A percentile compares a stretch with the other conserved stretches of the same genome.
phyloP scores from a whole-genome alignment of 2,329 filamentous ascomycete genomes.

The Phaeosphaeriaceae sp. region DNA sequence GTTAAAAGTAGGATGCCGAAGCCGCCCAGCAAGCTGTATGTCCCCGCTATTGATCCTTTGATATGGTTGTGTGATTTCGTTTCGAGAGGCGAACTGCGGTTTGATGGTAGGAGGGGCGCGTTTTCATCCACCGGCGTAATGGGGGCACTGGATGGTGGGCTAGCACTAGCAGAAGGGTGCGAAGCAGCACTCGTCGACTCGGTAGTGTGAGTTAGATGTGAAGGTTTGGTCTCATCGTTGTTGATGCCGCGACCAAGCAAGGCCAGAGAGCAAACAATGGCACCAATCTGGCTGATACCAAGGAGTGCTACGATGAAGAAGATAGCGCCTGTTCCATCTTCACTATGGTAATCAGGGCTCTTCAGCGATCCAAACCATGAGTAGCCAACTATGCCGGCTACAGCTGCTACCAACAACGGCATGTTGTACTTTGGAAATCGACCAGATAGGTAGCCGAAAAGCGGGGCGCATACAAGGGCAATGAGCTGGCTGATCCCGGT shows the following conservation, averaged over 20 bases:
- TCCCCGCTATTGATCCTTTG: conserved; percentile 92
- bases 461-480: conserved; percentile 81
- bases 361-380: conserved; percentile 73
- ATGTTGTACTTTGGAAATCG: conserved; percentile 69
- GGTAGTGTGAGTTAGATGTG: conserved; percentile 4
- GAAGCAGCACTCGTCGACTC: conserved; percentile 22
- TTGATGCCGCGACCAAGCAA: conserved; percentile 83
- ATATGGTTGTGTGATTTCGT: conserved; percentile 60
- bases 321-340: conserved; percentile 71
- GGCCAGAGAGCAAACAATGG: conserved; percentile 94
- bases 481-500: conserved; percentile 88
- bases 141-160: conserved; percentile 39
- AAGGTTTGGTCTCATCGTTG: conserved; percentile 44
- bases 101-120: conserved; percentile 32
- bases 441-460: conserved; percentile 86
- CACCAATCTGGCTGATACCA: conserved; percentile 92
- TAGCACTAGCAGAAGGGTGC: conserved; percentile 43
- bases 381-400: conserved; percentile 81
- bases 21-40: conserved; percentile 91
- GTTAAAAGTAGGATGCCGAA: conserved; percentile 89
- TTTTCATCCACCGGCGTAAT: conserved; percentile 38
- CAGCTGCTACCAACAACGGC: conserved; percentile 74
- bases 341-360: conserved; percentile 76
- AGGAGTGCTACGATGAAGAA: conserved; percentile 81
- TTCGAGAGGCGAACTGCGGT: conserved; percentile 11